A percentile compares a stretch with the other conserved stretches of the same genome.
Evolutionary conservation across 1,139 yeast species (phyloP).

Genomic region (Lodderomyces beijingensis): DNA sequence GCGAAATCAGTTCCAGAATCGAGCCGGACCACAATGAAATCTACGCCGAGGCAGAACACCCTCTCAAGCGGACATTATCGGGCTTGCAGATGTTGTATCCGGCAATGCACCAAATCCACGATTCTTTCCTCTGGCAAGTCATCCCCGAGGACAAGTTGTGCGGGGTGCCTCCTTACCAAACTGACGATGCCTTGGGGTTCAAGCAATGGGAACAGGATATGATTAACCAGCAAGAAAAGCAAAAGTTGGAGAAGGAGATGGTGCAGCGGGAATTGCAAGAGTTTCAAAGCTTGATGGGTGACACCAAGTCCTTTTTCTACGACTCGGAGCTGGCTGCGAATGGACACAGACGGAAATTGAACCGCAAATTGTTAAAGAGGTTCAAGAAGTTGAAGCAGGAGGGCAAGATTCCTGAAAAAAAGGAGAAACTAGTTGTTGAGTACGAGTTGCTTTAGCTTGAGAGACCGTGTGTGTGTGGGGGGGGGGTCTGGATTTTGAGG

Average conservation of each 20-base stretch:
- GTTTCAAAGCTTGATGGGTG: conserved; percentile 18
- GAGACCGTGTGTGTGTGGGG: too few species aligned
- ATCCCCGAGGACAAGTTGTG: conserved; percentile 34
- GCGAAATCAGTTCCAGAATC: conserved; percentile 6
- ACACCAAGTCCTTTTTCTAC: conserved; percentile 17
- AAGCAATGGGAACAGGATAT: conserved; percentile 35
- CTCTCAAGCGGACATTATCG: conserved; percentile 36
- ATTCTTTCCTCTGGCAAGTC: conserved; percentile 39
- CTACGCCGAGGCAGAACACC: conserved; percentile 30
- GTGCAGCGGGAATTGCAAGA: conserved; percentile 15
- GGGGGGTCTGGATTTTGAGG: too few species aligned
- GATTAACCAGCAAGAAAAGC: conserved; percentile 18
- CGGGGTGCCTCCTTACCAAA: conserved; percentile 36
- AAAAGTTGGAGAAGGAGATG: conserved; percentile 14
- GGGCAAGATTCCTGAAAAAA: conserved; percentile 15
- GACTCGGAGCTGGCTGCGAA: neutral
- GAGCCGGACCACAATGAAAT: conserved; percentile 16
- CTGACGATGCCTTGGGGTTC: conserved; percentile 23
- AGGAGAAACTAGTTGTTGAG: neutral
- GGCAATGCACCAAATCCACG: conserved; percentile 32
- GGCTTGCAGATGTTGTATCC: conserved; percentile 40
- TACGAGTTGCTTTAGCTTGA: too few species aligned
- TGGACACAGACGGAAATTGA: conserved; percentile 29
- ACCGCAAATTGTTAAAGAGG: conserved; percentile 27
- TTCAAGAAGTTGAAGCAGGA: conserved; percentile 25